phyloP scores from a whole-genome alignment of 2,329 filamentous ascomycete species.

The Exophiala viscosa region DNA sequence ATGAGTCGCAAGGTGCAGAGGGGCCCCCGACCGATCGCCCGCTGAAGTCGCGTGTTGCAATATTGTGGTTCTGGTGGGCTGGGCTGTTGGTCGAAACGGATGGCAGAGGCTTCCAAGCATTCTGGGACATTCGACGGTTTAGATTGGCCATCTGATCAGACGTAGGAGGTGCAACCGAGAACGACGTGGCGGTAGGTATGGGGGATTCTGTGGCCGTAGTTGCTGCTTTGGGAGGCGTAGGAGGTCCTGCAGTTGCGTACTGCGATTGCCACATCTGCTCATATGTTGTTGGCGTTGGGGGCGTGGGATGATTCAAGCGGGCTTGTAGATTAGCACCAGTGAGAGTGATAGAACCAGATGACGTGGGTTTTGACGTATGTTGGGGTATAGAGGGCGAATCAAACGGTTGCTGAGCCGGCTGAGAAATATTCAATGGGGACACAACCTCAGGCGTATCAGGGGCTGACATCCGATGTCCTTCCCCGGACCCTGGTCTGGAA shows the following conservation, averaged over 20 bases:
- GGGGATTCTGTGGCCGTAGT: neutral
- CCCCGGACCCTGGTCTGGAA: constrained; percentile 20
- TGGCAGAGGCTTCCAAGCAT: constrained; percentile 11
- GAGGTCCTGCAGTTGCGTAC: neutral
- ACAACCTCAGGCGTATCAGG: constrained; percentile 6
- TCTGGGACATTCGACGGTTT: constrained; percentile 16
- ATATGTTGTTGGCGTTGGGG: constrained; percentile 25
- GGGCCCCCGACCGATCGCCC: constrained; percentile 8
- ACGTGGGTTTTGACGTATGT: constrained; percentile 3
- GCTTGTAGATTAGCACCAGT: constrained; percentile 32
- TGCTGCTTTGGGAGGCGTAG: neutral
- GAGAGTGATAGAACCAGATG: constrained; percentile 24
- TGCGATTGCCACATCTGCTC: constrained; percentile 10
- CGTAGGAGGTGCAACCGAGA: constrained; percentile 11
- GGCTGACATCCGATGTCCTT: constrained; percentile 12
- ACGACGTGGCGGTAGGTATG: neutral
- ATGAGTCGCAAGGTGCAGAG: constrained; percentile 20
- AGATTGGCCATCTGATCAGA: constrained; percentile 25
- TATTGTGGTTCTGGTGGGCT: neutral
- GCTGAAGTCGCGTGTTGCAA: constrained; percentile 6
- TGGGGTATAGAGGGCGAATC: neutral
- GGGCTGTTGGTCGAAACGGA: constrained; percentile 4
- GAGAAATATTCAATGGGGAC: constrained; percentile 13
- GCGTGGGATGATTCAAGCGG: constrained; percentile 33
- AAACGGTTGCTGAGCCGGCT: neutral